Percentiles rank a stretch among this genome's conserved stretches.
phyloP scores from a whole-genome alignment of 1,139 yeast genomes.

The Yamadazyma atmosphaerica region DNA sequence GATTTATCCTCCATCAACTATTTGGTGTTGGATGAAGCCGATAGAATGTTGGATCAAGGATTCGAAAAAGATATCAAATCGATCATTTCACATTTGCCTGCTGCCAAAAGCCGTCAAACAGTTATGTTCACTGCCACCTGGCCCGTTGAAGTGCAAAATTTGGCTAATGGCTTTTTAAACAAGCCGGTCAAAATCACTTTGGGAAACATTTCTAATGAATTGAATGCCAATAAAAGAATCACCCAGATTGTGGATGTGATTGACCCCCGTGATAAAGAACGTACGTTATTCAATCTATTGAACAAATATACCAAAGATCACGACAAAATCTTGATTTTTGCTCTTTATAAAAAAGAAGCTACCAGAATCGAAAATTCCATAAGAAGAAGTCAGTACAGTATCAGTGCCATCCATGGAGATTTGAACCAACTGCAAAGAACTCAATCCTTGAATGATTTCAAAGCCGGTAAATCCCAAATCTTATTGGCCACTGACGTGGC shows the following conservation, averaged over 20 bases:
- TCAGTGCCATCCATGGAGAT: constrained; percentile 96
- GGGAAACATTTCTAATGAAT: constrained; percentile 88
- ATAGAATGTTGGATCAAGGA: constrained; percentile 94
- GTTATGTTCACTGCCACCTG: constrained; percentile 89
- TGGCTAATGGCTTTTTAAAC: constrained; percentile 85
- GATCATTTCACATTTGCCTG: constrained; percentile 60
- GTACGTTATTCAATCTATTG: constrained; percentile 67
- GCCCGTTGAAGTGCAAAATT: constrained; percentile 90
- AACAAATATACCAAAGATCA: constrained; percentile 66
- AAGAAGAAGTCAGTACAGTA: constrained; percentile 69
- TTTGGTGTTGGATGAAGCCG: constrained; percentile 94
- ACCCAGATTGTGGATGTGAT: constrained; percentile 92
- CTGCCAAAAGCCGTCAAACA: constrained; percentile 58
- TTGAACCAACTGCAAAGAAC: constrained; percentile 91
- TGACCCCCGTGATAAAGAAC: constrained; percentile 81
- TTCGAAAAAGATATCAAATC: constrained; percentile 93
- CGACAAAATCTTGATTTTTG: constrained; percentile 88
- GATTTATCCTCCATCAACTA: constrained; percentile 69
- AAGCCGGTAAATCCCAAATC: constrained; percentile 72
- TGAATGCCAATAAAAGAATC: constrained; percentile 90
- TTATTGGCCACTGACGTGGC: constrained; percentile 98
- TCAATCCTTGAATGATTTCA: constrained; percentile 80
- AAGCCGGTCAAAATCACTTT: constrained; percentile 85
- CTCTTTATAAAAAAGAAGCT: constrained; percentile 95
- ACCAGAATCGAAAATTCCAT: constrained; percentile 80